Evolutionary conservation across 371 early-diverging fungal species (phyloP).

Genomic region (Coemansia sp.): DNA sequence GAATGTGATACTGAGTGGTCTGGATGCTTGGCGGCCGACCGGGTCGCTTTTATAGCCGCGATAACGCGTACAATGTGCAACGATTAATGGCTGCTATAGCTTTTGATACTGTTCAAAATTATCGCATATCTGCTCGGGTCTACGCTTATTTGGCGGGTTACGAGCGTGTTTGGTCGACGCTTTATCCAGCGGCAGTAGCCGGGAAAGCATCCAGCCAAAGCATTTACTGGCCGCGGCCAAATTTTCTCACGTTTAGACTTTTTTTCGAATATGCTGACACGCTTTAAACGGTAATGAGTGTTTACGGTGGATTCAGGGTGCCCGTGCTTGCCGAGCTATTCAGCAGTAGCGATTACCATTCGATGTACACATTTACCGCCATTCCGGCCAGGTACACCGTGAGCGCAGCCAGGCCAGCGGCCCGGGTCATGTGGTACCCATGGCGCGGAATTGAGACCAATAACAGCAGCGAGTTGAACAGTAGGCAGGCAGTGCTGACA

Average conservation of each 20-base stretch:
- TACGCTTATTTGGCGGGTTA: neutral
- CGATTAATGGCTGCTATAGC: neutral
- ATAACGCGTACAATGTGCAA: neutral
- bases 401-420: constrained; percentile 26
- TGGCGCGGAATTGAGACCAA: constrained; percentile 32
- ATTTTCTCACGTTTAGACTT: neutral
- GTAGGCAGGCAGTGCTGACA: constrained; percentile 42
- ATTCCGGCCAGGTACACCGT: constrained; percentile 37
- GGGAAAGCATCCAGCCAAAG: neutral
- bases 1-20: neutral
- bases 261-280: neutral
- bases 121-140: neutral
- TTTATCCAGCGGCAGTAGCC: neutral
- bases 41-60: neutral
- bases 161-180: neutral
- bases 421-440: constrained; percentile 39
- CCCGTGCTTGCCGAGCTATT: neutral
- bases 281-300: neutral
- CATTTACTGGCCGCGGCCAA: neutral
- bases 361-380: constrained; percentile 39
- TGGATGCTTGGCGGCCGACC: neutral
- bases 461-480: constrained; percentile 34
- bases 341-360: constrained; percentile 20
- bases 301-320: too few species aligned
- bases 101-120: neutral